Evolutionary conservation across 495 filamentous ascomycete species (phyloP).

Genomic region (Aspergillus leporis): DNA sequence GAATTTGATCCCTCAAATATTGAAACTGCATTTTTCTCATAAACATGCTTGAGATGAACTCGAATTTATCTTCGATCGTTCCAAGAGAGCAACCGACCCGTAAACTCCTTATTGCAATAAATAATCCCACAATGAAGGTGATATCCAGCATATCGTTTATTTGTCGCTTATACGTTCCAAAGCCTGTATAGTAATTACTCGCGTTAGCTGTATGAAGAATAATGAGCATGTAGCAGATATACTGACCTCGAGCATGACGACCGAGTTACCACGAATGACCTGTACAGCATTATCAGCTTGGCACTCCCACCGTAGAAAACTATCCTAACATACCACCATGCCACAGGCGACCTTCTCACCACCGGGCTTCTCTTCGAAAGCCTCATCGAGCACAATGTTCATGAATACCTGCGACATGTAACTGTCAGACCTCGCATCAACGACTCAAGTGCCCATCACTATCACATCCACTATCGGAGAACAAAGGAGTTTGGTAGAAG

Average conservation of each 20-base stretch:
- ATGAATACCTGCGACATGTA: constrained; percentile 75
- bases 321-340: constrained; percentile 74
- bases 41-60: constrained; percentile 27
- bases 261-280: constrained; percentile 90
- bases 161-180: constrained; percentile 60
- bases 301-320: neutral
- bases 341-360: constrained; percentile 89
- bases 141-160: constrained; percentile 27
- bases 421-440: constrained; percentile 1
- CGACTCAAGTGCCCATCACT: neutral
- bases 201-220: constrained; percentile 22
- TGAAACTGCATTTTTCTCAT: constrained; percentile 11
- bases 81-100: constrained; percentile 44
- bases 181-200: constrained; percentile 37
- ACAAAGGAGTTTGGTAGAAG: neutral
- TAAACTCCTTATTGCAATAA: constrained; percentile 43
- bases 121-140: constrained; percentile 22
- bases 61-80: constrained; percentile 36
- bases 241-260: constrained; percentile 88
- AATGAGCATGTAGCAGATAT: neutral
- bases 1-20: constrained; percentile 8
- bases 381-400: constrained; percentile 97
- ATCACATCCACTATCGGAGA: neutral
- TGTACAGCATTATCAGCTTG: constrained; percentile 21
- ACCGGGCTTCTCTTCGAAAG: constrained; percentile 91